phyloP scores from a whole-genome alignment of 208 protist genomes.

The Jaenimonas drosophilae region DNA sequence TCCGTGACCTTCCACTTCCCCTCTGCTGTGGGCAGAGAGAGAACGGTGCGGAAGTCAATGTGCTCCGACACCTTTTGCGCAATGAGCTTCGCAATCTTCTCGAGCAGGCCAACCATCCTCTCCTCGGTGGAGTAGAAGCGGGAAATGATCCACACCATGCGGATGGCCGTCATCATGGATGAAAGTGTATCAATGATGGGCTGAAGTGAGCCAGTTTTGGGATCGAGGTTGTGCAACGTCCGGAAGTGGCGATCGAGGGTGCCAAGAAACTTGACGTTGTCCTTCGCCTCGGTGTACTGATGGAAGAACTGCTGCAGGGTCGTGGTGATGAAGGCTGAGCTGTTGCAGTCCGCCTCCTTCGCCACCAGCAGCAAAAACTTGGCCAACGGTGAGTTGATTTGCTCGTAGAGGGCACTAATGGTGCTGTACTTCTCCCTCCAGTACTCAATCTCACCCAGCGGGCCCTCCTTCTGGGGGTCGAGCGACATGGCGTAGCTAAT shows the following conservation, averaged over 20 bases:
- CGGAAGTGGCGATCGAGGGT: conserved; percentile 99
- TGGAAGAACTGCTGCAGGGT: conserved; percentile 92
- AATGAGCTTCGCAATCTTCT: conserved; percentile 96
- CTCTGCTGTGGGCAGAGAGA: conserved; percentile 65
- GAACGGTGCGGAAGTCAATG: conserved; percentile 89
- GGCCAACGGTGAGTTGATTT: conserved; percentile 92
- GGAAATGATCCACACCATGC: conserved; percentile 99
- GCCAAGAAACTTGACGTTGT: conserved; percentile 98
- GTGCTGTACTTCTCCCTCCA: conserved; percentile 95
- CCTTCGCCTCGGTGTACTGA: conserved; percentile 95
- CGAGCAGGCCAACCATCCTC: conserved; percentile 96
- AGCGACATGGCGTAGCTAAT: conserved; percentile 87
- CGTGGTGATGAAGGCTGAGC: conserved; percentile 83
- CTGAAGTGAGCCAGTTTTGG: conserved; percentile 66
- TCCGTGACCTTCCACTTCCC: conserved; percentile 80
- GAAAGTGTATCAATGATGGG: conserved; percentile 96
- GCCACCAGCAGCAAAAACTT: conserved; percentile 91
- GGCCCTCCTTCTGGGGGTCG: conserved; percentile 88
- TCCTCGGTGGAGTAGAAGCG: conserved; percentile 99
- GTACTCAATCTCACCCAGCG: conserved; percentile 96
- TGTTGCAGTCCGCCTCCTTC: conserved; percentile 82
- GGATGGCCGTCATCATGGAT: conserved; percentile 97
- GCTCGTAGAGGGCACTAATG: conserved; percentile 94
- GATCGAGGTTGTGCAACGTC: conserved; percentile 85
- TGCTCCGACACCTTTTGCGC: conserved; percentile 91